Percentiles rank a stretch among this genome's conserved stretches.
These are phyloP conservation scores for Leccinum uliginosum DNA, from an alignment of 768 basidiomycete species.

Conservation along the genomic window DNA sequence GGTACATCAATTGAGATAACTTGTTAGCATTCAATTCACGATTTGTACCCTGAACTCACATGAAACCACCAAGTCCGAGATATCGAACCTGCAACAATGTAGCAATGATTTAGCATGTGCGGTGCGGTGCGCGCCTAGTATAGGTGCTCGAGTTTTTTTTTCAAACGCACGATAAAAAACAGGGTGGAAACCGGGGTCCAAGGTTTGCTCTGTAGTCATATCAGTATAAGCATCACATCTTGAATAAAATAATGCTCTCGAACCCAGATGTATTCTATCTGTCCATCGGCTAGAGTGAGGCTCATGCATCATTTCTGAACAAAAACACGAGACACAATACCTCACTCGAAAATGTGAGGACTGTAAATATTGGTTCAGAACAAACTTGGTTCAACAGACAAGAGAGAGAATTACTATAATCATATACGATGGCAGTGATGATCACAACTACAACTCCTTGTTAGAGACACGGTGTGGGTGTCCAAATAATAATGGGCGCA, in stretches of 20 bases:
- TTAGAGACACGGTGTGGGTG: too few species aligned
- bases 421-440: too few species aligned
- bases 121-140: too few species aligned
- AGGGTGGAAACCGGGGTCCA: neutral
- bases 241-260: neutral
- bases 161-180: neutral
- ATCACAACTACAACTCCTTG: too few species aligned
- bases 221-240: neutral
- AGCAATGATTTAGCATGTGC: neutral
- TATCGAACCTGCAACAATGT: neutral
- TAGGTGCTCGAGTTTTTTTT: too few species aligned
- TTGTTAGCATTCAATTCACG: too few species aligned
- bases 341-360: too few species aligned
- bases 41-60: neutral
- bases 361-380: neutral
- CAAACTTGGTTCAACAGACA: too few species aligned
- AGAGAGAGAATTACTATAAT: too few species aligned
- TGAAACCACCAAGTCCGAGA: neutral
- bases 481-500: too few species aligned
- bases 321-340: too few species aligned
- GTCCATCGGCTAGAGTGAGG: neutral
- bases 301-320: too few species aligned
- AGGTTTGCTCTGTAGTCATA: neutral
- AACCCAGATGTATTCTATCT: neutral
- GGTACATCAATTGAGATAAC: neutral